These are phyloP conservation scores for Porcisia hertigi DNA, from an alignment of 208 protist species.

Conservation along the genomic window DNA sequence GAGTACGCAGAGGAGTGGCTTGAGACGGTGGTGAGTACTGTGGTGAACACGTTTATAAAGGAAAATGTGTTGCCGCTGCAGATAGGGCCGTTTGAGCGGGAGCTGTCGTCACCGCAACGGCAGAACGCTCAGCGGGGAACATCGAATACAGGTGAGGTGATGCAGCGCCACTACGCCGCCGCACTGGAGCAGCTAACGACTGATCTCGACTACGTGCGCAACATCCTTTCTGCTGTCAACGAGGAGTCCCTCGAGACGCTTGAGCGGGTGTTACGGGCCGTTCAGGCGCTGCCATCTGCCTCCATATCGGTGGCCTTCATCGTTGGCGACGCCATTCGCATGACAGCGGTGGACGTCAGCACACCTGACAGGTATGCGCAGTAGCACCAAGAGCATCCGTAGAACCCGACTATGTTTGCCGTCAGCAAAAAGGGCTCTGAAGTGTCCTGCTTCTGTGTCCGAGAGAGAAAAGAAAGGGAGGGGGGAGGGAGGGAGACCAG, in stretches of 20 bases:
- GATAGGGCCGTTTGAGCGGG: slow-evolving; percentile 37
- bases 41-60: slow-evolving; percentile 57
- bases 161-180: slow-evolving; percentile 18
- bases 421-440: too few species aligned
- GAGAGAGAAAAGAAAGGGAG: too few species aligned
- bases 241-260: slow-evolving; percentile 64
- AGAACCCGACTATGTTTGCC: too few species aligned
- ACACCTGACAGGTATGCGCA: not conserved
- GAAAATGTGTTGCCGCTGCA: slow-evolving; percentile 48
- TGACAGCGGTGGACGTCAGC: not conserved
- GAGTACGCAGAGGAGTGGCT: slow-evolving; percentile 66
- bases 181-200: slow-evolving; percentile 66
- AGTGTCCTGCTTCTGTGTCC: too few species aligned
- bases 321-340: slow-evolving; percentile 16
- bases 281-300: slow-evolving; percentile 40
- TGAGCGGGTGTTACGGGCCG: slow-evolving; percentile 33
- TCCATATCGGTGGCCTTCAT: slow-evolving; percentile 6
- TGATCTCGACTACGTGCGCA: slow-evolving; percentile 75
- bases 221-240: slow-evolving; percentile 77
- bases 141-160: not conserved
- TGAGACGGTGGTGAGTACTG: slow-evolving; percentile 55
- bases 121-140: not conserved
- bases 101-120: not conserved
- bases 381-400: not conserved
- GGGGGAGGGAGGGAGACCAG: too few species aligned